Conservation (phyloP, 495 filamentous ascomycete genomes). For the Lepraria neglecta region DNA sequence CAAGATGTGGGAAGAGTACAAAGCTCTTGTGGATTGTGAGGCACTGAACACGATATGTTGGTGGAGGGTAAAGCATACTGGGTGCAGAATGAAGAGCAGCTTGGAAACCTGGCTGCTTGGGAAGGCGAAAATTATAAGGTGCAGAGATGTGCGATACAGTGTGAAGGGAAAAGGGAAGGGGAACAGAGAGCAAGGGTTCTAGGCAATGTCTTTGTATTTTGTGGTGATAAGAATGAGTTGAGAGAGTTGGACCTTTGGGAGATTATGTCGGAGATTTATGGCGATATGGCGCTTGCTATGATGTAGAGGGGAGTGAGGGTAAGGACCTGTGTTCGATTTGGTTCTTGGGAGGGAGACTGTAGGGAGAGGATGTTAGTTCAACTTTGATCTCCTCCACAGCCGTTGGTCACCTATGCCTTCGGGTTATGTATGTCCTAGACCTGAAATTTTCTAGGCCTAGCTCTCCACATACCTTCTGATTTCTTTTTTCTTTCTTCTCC, state of each 20-base stretch:
- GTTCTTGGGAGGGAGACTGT: background rate
- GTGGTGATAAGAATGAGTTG: background rate
- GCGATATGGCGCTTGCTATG: too few species aligned
- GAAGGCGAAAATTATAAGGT: background rate
- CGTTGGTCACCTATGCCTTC: background rate
- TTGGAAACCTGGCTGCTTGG: background rate
- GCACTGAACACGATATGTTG: background rate
- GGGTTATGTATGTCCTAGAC: slow-evolving; percentile 1
- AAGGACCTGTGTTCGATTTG: too few species aligned
- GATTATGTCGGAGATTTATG: too few species aligned
- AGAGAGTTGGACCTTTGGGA: background rate
- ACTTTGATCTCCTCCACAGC: background rate
- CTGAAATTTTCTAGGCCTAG: background rate
- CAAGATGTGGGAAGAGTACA: slow-evolving; percentile 33
- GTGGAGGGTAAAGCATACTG: background rate
- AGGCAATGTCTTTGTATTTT: too few species aligned
- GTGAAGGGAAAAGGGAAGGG: background rate
- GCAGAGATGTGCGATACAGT: background rate
- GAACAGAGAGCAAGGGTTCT: background rate
- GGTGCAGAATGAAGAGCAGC: background rate
- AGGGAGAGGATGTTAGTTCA: background rate
- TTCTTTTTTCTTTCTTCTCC: background rate
- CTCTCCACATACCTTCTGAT: background rate
- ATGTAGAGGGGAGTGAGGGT: too few species aligned
- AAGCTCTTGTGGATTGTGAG: slow-evolving; percentile 23